A percentile compares a stretch with the other conserved stretches of the same genome.
Evolutionary conservation across 2,329 filamentous ascomycete species (phyloP).

Genomic region (Penicillium corylophilum): DNA sequence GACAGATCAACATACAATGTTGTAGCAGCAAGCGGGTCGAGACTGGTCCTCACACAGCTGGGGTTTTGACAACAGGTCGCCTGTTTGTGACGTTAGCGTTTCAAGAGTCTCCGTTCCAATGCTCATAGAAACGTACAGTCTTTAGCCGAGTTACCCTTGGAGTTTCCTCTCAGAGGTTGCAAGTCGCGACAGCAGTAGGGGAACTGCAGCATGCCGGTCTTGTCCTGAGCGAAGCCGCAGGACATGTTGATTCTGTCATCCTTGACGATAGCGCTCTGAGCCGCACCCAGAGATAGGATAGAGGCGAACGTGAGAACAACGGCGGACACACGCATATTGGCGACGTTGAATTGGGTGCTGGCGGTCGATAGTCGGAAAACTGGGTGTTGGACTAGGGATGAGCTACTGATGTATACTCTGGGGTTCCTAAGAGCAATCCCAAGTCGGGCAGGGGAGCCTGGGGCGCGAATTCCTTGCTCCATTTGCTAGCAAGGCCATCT

Average conservation of each 20-base stretch:
- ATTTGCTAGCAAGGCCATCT: constrained; percentile 6
- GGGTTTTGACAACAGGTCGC: constrained; percentile 14
- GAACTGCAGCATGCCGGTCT: constrained; percentile 27
- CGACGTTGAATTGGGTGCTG: neutral
- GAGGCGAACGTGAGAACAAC: constrained; percentile 13
- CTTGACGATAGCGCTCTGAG: neutral
- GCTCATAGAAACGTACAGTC: constrained; percentile 23
- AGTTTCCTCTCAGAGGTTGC: constrained; percentile 15
- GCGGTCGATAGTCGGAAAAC: neutral
- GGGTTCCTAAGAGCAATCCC: constrained; percentile 1
- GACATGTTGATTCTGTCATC: constrained; percentile 23
- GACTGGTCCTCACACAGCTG: constrained; percentile 28
- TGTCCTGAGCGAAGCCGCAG: constrained; percentile 28
- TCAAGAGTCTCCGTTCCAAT: neutral
- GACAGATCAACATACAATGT: constrained; percentile 24
- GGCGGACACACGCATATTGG: constrained; percentile 22
- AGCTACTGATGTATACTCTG: constrained; percentile 9
- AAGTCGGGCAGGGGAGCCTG: neutral
- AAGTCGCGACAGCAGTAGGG: constrained; percentile 32
- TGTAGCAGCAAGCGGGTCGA: constrained; percentile 31
- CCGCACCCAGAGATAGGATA: constrained; percentile 18
- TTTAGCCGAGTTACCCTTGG: constrained; percentile 21
- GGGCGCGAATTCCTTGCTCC: constrained; percentile 16
- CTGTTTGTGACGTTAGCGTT: constrained; percentile 14
- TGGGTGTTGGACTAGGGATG: neutral